Conservation (phyloP, 2,329 filamentous ascomycete species). For the Keithomyces neogunnii region DNA sequence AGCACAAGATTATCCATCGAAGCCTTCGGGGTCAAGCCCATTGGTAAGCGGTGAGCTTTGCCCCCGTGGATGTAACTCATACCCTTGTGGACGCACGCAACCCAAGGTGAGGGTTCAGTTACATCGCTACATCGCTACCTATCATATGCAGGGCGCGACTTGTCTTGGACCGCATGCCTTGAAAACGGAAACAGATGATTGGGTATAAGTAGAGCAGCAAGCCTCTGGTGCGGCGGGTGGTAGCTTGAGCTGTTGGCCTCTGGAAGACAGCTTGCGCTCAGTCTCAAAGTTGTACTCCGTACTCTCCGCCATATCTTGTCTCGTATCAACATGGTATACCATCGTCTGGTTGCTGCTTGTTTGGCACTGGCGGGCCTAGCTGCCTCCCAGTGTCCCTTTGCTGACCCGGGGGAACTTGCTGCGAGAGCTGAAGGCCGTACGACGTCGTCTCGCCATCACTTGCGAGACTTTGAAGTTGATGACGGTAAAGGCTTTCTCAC, state of each 20-base stretch:
- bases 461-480: conserved; percentile 34
- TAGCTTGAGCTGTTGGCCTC: background rate
- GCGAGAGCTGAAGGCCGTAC: conserved; percentile 14
- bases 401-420: conserved; percentile 17
- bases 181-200: background rate
- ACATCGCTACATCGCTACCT: background rate
- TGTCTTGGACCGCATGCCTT: background rate
- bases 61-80: too few species aligned
- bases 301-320: background rate
- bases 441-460: conserved; percentile 19
- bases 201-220: conserved; percentile 2
- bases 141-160: too few species aligned
- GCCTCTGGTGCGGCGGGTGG: background rate
- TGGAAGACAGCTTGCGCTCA: background rate
- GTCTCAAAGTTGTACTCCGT: background rate
- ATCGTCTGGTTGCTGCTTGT: conserved; percentile 13
- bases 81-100: too few species aligned
- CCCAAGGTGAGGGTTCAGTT: background rate
- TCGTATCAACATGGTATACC: conserved; percentile 16
- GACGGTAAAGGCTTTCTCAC: conserved; percentile 51
- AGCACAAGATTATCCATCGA: background rate
- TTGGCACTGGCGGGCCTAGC: conserved; percentile 19
- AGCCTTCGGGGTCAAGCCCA: too few species aligned
- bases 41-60: too few species aligned
- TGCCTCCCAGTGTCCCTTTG: conserved; percentile 25